phyloP scores from a whole-genome alignment of 1,284 basidiomycete genomes.

The Lentinus polychrous region DNA sequence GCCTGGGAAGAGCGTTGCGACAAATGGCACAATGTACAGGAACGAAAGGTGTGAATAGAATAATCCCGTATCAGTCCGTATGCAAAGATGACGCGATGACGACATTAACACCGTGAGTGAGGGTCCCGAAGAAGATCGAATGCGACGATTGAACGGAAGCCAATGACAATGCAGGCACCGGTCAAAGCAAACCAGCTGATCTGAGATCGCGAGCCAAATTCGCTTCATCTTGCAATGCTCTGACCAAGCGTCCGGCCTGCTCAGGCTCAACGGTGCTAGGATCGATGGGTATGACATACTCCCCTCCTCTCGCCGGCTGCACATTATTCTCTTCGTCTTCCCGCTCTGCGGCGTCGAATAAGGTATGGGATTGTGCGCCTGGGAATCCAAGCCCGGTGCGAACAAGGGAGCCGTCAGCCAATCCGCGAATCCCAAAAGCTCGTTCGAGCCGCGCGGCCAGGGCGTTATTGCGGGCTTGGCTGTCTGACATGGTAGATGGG shows the following conservation, averaged over 20 bases:
- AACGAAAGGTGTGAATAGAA: background rate
- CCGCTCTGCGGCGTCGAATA: slow-evolving; percentile 11
- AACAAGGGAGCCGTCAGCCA: slow-evolving; percentile 36
- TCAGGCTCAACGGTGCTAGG: slow-evolving; percentile 33
- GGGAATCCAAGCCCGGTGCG: slow-evolving; percentile 44
- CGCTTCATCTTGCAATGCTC: slow-evolving; percentile 47
- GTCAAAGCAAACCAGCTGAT: slow-evolving; percentile 56
- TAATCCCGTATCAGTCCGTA: no score
- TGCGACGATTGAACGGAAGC: no score
- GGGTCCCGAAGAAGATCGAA: no score
- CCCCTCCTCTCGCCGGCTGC: slow-evolving; percentile 20
- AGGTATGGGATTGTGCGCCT: slow-evolving; percentile 15
- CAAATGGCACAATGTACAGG: background rate
- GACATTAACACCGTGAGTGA: no score
- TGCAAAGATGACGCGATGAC: no score
- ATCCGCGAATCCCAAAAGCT: slow-evolving; percentile 37
- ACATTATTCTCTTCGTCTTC: slow-evolving; percentile 17
- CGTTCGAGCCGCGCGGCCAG: slow-evolving; percentile 33
- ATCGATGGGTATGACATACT: slow-evolving; percentile 38
- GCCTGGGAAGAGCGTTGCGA: background rate
- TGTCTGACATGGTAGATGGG: slow-evolving; percentile 21
- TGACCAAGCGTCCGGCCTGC: slow-evolving; percentile 34
- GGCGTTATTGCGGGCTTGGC: slow-evolving; percentile 15
- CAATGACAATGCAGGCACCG: background rate
- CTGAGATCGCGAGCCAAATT: slow-evolving; percentile 54